Evolutionary conservation across 345 rosid genomes (phyloP), one percentile per base, ranked within the genome.

Genomic region (Camelina laxa): DNA sequence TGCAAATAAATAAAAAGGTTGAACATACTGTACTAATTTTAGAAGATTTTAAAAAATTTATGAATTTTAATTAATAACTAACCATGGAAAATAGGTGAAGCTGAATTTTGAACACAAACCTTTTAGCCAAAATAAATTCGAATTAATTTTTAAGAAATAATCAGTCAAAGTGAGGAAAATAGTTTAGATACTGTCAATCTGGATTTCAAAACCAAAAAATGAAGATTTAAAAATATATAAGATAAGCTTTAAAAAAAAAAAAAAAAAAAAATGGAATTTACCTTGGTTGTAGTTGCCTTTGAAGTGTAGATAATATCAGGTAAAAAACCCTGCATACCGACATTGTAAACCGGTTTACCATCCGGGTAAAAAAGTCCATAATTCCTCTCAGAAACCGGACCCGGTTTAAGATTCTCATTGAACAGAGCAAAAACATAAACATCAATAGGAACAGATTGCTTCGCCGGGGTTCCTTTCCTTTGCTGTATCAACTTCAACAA

Each of bases 351-450:
- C 49, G 93, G 90, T 16, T 84, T 83, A 31, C 94, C 97, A 71
- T 95, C 80, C 3, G 99, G 98, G 58, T 92, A 87, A 58, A 76
- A 90, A 15, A 95, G 85, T 0, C 98, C 98, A 36, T 95, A 95
- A 67, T 95, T 95, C 80, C 98, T 85, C 82, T 95, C 99, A 0
- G 99, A 95, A 2, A 81, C 59, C 2, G 97, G 94, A 71, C 97
- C 99, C 1, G 94, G 83, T 81, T 95, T 95, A 69, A 89, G 62
- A 80, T 95, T 80, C 87, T 95, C 99, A 24, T 90, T 95, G 63
- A 95, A 95, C 35, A 95, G 87, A 1, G 99, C 99, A 59, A 92
- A 95, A 62, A 95, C 96, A 39, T 81, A 79, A 22, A 90, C 75
- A 69, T 92, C 88, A 30, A 95, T 50, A 0, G 97, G 91, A 6